Evolutionary conservation across 1,284 basidiomycete species (phyloP), one percentile per base, ranked within the genome.

Genomic region (Apiotrichum montevideense): DNA sequence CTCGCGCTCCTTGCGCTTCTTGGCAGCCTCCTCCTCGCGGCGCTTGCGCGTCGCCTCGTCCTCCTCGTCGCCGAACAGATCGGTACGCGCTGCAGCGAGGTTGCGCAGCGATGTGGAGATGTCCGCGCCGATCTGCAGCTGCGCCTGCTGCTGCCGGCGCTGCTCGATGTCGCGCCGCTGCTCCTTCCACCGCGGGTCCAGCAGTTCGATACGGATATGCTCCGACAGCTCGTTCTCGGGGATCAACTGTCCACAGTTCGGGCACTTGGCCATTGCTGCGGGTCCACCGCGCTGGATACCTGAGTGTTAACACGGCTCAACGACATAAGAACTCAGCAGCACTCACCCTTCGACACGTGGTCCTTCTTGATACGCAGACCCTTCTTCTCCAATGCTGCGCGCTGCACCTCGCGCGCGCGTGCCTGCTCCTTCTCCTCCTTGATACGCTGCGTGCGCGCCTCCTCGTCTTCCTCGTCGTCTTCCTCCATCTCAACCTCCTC

Each of bases 291-390:
- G 84, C 78, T 85, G 61, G 52, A 75, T 86, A 57, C 82, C 79
- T 61, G 41, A 8, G n/a, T 39, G 21, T 21, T 21, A 21, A 21
- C 21, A 85, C 51, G 88, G 56, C 3, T n/a, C 1, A 3, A 3
- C 4, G 3, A 32, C n/a, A 35, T 8, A 8, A 51, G n/a, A n/a
- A 7, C 1, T n/a, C 2, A 10, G 2, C 11, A 11, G 14, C 3
- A 73, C 90, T 77, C 73, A 92, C 91, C 79, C 76, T 91, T 95
- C 8, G 95, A 88, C 42, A 96, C 87, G 75, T 98, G 98, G 75
- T 98, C 94, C 57, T 91, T 94, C 74, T 88, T 86, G 78, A 98
- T 96, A 80, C 95, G 96, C 85, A 96, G 91, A 14, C 90, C 89
- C 37, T 85, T 88, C 56, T 84, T 82, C 54, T 86, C 82, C 68